Base-by-base conservation (phyloP, 1,284 basidiomycete genomes). In the Tylopilus sp. region DNA sequence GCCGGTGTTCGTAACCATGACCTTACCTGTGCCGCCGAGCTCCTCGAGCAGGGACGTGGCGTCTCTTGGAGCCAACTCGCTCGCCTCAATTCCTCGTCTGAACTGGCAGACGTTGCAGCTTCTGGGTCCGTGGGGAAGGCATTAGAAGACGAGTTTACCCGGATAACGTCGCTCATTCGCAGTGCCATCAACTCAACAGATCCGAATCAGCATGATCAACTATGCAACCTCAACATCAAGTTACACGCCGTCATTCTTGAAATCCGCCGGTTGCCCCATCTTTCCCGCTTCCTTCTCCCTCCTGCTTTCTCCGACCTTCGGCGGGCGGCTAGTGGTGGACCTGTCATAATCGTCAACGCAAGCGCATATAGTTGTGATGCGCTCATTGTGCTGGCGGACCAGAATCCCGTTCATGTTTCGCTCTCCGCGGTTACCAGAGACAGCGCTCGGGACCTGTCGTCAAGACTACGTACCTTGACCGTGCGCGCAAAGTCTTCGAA, bases 331-430 rank as follows among this genome's bases (percentile, higher is more conserved):
- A 58, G 54, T 7, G 71, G 71, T 18, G 79, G 79, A 2, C 79
- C 80, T 0, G 73, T 81, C 22, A 71, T 81, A 47, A 57, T 78
- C 44, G 58, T 58, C 15, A 65, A 65, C 32, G 57, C 61, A 2
- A 56, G 64, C 53, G 12, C 41, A 5, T 57, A 59, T 24, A 24
- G 38, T n/a, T 60, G 62, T 13, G 52, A 60, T 58, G 73, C 69
- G 5, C 47, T 77, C n/a, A 72, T 75, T 19, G 36, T 74, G 39
- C 53, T 62, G 33, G 7, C 44, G 5, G 61, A 67, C 29, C 59
- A 52, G 22, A 55, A 36, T 18, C 69, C 66, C 13, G 36, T 66
- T n/a, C 71, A 69, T 24, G 49, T 71, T 26, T 47, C 64, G 9
- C 61, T 72, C 13, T 36, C 53, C 22, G 57, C 51, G 18, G 58